phyloP scores from a whole-genome alignment of 2,329 filamentous ascomycete species.

The Exophiala calicioides region DNA sequence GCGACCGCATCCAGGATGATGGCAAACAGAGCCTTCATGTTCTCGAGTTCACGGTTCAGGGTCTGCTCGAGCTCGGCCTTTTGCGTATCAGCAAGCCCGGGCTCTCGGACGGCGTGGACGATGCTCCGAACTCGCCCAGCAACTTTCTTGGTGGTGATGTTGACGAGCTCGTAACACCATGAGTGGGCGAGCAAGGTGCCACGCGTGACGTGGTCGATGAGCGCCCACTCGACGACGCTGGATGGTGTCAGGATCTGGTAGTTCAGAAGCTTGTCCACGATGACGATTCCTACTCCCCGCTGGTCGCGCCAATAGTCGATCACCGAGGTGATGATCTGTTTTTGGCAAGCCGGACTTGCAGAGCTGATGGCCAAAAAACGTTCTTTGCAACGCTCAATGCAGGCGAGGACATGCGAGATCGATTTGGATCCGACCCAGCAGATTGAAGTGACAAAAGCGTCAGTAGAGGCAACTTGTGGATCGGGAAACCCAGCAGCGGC shows the following conservation, averaged over 20 bases:
- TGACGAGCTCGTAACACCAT: constrained; percentile 86
- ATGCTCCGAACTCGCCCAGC: constrained; percentile 83
- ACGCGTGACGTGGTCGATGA: constrained; percentile 65
- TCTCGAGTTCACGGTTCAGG: constrained; percentile 66
- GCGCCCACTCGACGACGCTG: constrained; percentile 85
- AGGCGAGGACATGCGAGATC: constrained; percentile 90
- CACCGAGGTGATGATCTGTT: constrained; percentile 87
- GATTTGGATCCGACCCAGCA: constrained; percentile 95
- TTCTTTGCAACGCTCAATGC: constrained; percentile 92
- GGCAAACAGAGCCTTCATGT: constrained; percentile 77
- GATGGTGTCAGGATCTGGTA: constrained; percentile 89
- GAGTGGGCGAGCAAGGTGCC: constrained; percentile 70
- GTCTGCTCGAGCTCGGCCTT: constrained; percentile 65
- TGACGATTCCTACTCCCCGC: constrained; percentile 85
- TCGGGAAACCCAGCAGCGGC: constrained; percentile 67
- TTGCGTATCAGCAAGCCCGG: constrained; percentile 56
- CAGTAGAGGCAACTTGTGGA: constrained; percentile 80
- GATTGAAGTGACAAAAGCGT: constrained; percentile 90
- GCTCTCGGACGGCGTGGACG: constrained; percentile 61
- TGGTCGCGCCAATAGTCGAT: constrained; percentile 93
- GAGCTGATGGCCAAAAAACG: constrained; percentile 77
- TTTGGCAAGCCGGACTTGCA: constrained; percentile 71
- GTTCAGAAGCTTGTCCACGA: constrained; percentile 95
- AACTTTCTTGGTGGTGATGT: constrained; percentile 86
- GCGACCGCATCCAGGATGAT: constrained; percentile 76